Conservation (phyloP, 441 rosid genomes). For the Syzygium malaccense region DNA sequence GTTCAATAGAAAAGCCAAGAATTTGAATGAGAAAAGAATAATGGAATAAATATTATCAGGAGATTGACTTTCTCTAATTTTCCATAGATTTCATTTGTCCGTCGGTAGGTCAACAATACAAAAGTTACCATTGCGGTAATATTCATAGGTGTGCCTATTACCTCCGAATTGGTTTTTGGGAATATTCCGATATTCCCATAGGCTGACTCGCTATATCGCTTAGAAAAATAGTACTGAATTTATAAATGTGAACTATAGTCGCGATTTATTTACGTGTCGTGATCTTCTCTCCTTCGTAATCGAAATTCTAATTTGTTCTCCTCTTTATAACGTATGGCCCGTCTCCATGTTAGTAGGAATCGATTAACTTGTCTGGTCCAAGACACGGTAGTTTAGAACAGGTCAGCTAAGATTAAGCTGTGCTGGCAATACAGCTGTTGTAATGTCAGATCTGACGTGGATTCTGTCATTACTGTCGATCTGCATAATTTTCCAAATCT, state of each 20-base stretch:
- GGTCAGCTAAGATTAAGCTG: background rate
- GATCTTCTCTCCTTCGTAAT: background rate
- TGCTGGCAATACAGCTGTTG: background rate
- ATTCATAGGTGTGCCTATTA: background rate
- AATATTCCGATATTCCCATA: background rate
- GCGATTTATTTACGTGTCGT: background rate
- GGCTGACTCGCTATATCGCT: fast-evolving
- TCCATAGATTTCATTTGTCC: background rate
- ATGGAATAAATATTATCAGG: background rate
- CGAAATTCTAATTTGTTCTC: background rate
- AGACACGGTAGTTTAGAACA: background rate
- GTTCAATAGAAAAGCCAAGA: background rate
- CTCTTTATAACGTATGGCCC: background rate
- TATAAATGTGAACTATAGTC: background rate
- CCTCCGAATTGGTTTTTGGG: background rate
- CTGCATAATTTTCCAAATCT: background rate
- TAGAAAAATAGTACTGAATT: background rate
- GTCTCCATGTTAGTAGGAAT: background rate
- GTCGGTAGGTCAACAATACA: background rate
- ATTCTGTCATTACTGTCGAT: background rate
- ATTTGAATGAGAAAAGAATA: background rate
- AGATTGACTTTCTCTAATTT: background rate
- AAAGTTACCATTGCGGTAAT: background rate
- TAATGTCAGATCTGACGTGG: background rate
- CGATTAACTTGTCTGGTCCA: background rate